Percentiles rank a stretch among this genome's conserved stretches.
phyloP scores from a whole-genome alignment of 2,329 filamentous ascomycete species.

The Trichoderma sp. region DNA sequence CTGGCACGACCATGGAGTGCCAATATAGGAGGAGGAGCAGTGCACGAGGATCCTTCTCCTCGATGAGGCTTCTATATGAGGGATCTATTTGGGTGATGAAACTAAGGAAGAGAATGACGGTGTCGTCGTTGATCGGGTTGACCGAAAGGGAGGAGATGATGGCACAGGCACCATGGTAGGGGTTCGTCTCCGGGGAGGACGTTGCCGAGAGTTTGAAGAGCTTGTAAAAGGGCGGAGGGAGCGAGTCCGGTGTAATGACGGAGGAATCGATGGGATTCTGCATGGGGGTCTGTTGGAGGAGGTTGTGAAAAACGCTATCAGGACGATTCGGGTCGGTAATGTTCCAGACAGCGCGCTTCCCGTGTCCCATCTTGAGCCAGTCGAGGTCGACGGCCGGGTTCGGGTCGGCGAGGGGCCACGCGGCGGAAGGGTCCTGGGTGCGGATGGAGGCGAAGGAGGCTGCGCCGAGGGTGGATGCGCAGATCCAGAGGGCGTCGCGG shows the following conservation, averaged over 20 bases:
- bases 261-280: constrained; percentile 19
- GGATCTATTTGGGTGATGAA: constrained; percentile 47
- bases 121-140: constrained; percentile 38
- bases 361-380: constrained; percentile 57
- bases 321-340: constrained; percentile 47
- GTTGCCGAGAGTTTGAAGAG: constrained; percentile 30
- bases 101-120: constrained; percentile 44
- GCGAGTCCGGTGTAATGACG: constrained; percentile 20
- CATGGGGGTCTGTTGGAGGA: constrained; percentile 24
- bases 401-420: constrained; percentile 54
- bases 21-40: constrained; percentile 57
- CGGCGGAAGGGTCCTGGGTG: constrained; percentile 40
- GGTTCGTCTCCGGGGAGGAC: constrained; percentile 28
- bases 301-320: constrained; percentile 46
- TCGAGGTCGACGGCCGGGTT: constrained; percentile 46
- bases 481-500: constrained; percentile 49
- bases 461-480: constrained; percentile 46
- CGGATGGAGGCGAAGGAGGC: constrained; percentile 47
- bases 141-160: constrained; percentile 40
- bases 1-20: constrained; percentile 48
- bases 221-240: constrained; percentile 35
- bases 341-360: constrained; percentile 54
- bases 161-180: constrained; percentile 35
- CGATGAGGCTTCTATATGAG: constrained; percentile 45
- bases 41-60: constrained; percentile 51